Conservation (phyloP, 176 grass and related monocot species). For the Elymus sibiricus region DNA sequence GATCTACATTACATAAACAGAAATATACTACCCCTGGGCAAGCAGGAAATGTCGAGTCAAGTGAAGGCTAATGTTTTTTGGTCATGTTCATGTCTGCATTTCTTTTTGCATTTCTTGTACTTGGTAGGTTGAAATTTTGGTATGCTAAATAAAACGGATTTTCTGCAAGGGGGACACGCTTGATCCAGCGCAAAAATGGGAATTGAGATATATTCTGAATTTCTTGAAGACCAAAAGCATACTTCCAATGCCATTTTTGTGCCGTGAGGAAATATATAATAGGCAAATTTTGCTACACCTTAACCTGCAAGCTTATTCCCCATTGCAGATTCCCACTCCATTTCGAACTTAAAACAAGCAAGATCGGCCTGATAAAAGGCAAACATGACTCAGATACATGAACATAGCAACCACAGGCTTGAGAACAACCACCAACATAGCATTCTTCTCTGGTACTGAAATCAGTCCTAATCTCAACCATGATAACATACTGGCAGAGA, state of each 20-base stretch:
- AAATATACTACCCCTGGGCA: neutral
- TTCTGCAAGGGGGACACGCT: too few species aligned
- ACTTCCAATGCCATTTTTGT: neutral
- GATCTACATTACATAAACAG: neutral
- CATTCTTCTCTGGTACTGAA: neutral
- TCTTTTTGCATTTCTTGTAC: neutral
- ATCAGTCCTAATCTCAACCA: neutral
- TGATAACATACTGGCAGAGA: neutral
- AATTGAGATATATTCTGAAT: too few species aligned
- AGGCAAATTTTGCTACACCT: neutral
- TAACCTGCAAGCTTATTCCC: neutral
- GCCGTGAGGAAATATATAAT: neutral
- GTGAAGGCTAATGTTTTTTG: neutral
- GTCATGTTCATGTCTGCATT: too few species aligned
- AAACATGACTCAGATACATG: neutral
- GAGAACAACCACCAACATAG: neutral
- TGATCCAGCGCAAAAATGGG: too few species aligned
- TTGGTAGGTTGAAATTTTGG: too few species aligned
- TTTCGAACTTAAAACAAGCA: neutral
- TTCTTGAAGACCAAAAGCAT: too few species aligned
- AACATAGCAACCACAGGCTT: neutral
- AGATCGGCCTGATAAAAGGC: neutral
- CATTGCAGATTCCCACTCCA: neutral
- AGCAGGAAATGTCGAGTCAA: neutral
- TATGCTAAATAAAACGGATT: too few species aligned